phyloP scores from a whole-genome alignment of 169 alveolate genomes.

The Eimeria praecox region DNA sequence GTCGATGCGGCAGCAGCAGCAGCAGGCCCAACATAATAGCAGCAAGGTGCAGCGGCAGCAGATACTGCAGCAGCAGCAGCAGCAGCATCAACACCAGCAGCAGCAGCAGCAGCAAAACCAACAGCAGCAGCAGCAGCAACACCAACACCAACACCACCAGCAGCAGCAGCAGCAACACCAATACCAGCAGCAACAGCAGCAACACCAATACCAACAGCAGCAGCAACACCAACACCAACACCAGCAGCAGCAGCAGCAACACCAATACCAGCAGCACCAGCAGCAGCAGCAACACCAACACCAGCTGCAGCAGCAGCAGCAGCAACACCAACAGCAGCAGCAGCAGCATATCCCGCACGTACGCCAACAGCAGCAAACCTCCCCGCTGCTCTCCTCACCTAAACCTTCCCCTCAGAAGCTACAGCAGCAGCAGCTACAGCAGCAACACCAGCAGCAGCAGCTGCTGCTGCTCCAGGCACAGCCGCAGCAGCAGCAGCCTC shows the following conservation, averaged over 20 bases:
- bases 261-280: not conserved
- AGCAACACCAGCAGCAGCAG: not conserved
- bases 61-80: slow-evolving; percentile 31
- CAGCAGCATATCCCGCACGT: slow-evolving; percentile 3
- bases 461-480: not conserved
- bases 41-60: too few species aligned
- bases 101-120: not conserved
- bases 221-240: not conserved
- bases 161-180: slow-evolving; percentile 10
- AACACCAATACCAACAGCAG: too few species aligned
- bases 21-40: not conserved
- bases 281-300: slow-evolving; percentile 1
- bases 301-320: not conserved
- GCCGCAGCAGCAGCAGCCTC: not conserved
- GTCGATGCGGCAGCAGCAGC: slow-evolving; percentile 32
- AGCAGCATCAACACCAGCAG: not conserved
- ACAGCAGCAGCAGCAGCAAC: slow-evolving; percentile 42
- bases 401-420: not conserved
- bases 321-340: slow-evolving; percentile 39
- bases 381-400: not conserved
- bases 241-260: not conserved
- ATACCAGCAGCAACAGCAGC: not conserved
- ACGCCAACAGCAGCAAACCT: not conserved
- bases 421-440: too few species aligned
- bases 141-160: slow-evolving; percentile 1